Base-by-base conservation (phyloP, 768 basidiomycete genomes). In the Dioszegia aurantiaca region DNA sequence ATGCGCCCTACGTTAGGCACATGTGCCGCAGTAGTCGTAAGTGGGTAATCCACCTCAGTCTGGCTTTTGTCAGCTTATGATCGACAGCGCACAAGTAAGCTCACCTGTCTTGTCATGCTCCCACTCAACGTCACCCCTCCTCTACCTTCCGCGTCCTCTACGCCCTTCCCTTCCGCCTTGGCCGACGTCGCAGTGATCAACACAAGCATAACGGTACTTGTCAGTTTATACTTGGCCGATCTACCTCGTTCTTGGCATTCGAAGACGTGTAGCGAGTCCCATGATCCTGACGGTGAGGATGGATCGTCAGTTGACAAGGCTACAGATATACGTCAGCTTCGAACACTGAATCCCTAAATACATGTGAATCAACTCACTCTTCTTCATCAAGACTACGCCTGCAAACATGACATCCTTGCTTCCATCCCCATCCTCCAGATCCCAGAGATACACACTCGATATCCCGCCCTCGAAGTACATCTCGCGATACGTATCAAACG, bases 391-490 rank as follows among this genome's bases (percentile, higher is more conserved):
- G 0, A 98, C 95, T 1, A 94, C 94, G 10, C 95, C 95, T 9
- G 95, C 94, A 77, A 97, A 98, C 49, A 87, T 89, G 55, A 70
- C 68, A 51, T 70, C 72, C 39, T 60, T 67, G 16, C 36, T 30
- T 28, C 43, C 64, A 2, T 17, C 43, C 16, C 89, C 90, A 68
- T 98, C 93, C 58, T 97, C 94, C 26, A 92, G 82, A 73, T 98
- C 94, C 95, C 95, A 99, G 19, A 99, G 84, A 77, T 93, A 99
- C 16, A 95, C 94, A 23, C 89, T 91, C 26, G 91, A 95, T 1
- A 90, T 86, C 3, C 95, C 95, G n/a, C 94, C 94, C 78, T 98
- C 95, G 76, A 86, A 99, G 80, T 99, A 99, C 93, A 97, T 84
- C 78, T 97, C 94, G 24, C 93, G 85, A 77, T 99, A 99, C 2